Evolutionary conservation across 495 filamentous ascomycete genomes (phyloP).

Genomic region (Aspergillus cristatus): DNA sequence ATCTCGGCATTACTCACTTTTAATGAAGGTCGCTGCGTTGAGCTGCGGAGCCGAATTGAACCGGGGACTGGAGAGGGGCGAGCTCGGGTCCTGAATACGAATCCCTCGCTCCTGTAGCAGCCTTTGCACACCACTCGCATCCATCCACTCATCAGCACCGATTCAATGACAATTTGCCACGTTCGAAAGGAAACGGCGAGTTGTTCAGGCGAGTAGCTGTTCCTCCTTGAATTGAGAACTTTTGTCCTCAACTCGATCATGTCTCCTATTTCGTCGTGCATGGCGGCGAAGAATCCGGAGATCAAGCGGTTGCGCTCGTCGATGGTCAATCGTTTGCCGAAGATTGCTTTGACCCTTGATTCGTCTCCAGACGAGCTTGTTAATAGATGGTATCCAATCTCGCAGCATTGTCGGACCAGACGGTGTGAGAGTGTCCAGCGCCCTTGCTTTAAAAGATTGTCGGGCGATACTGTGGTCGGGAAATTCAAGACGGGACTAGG

Average conservation of each 20-base stretch:
- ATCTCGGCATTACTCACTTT: slow-evolving; percentile 13
- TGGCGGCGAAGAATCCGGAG: slow-evolving; percentile 12
- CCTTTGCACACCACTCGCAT: slow-evolving; percentile 22
- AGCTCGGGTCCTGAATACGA: too few species aligned
- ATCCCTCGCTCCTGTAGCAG: too few species aligned
- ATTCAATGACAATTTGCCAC: slow-evolving; percentile 17
- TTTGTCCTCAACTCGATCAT: slow-evolving; percentile 12
- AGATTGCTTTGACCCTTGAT: slow-evolving; percentile 12
- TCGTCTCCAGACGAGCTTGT: slow-evolving; percentile 8
- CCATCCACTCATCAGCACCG: slow-evolving; percentile 16
- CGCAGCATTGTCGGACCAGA: slow-evolving; percentile 21
- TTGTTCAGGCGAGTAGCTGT: slow-evolving; percentile 8
- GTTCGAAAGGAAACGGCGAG: slow-evolving; percentile 9
- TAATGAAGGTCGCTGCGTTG: slow-evolving; percentile 15
- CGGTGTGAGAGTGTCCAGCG: slow-evolving; percentile 21
- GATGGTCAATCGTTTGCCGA: slow-evolving; percentile 12
- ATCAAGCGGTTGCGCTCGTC: slow-evolving; percentile 16
- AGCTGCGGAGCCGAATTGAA: slow-evolving; percentile 11
- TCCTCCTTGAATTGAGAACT: slow-evolving; percentile 12
- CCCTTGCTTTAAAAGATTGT: too few species aligned
- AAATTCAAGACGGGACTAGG: too few species aligned
- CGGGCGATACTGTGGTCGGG: too few species aligned
- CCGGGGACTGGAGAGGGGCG: too few species aligned
- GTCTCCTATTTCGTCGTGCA: slow-evolving; percentile 14
- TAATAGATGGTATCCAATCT: slow-evolving; percentile 18